Base-by-base conservation (phyloP, 495 filamentous ascomycete genomes). In the Neurospora sp. region DNA sequence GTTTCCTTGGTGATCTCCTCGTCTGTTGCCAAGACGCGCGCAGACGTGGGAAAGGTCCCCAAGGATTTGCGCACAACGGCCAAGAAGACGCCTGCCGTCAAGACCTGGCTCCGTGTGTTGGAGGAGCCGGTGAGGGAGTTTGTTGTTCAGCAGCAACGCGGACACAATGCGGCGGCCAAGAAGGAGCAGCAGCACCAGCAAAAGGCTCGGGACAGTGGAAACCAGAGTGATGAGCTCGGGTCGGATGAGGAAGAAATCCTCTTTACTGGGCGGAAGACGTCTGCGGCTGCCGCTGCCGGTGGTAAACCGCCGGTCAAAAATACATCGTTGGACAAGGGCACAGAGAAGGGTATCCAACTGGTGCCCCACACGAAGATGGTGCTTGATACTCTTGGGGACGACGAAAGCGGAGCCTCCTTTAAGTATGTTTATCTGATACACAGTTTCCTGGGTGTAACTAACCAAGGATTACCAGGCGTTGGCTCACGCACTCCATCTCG, bases 401-500 rank as follows among this genome's bases (percentile, higher is more conserved):
- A 94, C 74, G 86, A 88, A 71, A 88, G 89, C 14, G 93, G 91
- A 45, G 88, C 89, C 27, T 65, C 53, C 10, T 97, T 97, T 82
- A 93, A 92, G 91, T 96, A 82, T 75, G 92, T 71, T 48, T 69
- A 38, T 48, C 74, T 71, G 16, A 65, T 22, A 8, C 35, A 37
- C 35, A 37, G 35, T 5, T 37, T 37, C 5, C 35, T 37, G 35
- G 35, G 35, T 71, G 16, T 71, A 39, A 68, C 41, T 61, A 12
- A 73, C 38, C 27, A 40, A 35, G n/a, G 14, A 1, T 31, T n/a
- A 22, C 4, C 59, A 96, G 93, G 74, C 91, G 96, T 69, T 99
- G 93, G 92, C 88, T 99, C 71, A 94, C 97, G 5, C 94, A 99
- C 82, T 91, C 90, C 69, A 93, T 99, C 75, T 96, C 93, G 27